Evolutionary conservation across 1,284 basidiomycete genomes (phyloP).

Genomic region (Sanghuangporus sanghuang): DNA sequence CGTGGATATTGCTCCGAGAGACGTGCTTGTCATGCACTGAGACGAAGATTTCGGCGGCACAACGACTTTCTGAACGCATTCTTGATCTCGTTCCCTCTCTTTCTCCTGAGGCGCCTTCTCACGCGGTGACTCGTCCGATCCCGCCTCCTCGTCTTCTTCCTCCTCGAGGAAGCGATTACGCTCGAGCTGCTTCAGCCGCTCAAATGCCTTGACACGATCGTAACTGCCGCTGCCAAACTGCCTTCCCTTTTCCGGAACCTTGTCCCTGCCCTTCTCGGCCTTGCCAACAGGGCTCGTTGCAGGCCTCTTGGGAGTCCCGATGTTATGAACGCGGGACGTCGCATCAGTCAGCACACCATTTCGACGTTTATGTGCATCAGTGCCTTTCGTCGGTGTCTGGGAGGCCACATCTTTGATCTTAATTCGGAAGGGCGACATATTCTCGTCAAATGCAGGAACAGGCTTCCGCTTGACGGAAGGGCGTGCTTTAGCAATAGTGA

Average conservation of each 20-base stretch:
- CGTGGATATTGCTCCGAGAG: slow-evolving; percentile 5
- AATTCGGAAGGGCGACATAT: neutral
- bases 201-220: slow-evolving; percentile 22
- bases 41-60: slow-evolving; percentile 7
- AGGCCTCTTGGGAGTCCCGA: neutral
- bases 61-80: neutral
- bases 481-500: neutral
- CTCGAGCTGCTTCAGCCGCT: slow-evolving; percentile 38
- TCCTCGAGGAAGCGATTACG: slow-evolving; percentile 24
- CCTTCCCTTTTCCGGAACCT: neutral
- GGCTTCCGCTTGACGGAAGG: slow-evolving; percentile 13
- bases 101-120: neutral
- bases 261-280: neutral
- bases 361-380: slow-evolving; percentile 2
- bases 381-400: neutral
- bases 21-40: neutral
- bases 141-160: slow-evolving; percentile 23
- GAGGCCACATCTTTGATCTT: neutral
- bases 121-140: neutral
- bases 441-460: slow-evolving; percentile 12
- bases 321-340: slow-evolving; percentile 11
- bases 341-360: slow-evolving; percentile 18
- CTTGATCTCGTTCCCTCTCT: neutral
- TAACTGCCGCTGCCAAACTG: slow-evolving; percentile 16
- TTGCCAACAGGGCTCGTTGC: neutral